Conservation (phyloP, 306 rosid species). For the Mimosa pudica region DNA sequence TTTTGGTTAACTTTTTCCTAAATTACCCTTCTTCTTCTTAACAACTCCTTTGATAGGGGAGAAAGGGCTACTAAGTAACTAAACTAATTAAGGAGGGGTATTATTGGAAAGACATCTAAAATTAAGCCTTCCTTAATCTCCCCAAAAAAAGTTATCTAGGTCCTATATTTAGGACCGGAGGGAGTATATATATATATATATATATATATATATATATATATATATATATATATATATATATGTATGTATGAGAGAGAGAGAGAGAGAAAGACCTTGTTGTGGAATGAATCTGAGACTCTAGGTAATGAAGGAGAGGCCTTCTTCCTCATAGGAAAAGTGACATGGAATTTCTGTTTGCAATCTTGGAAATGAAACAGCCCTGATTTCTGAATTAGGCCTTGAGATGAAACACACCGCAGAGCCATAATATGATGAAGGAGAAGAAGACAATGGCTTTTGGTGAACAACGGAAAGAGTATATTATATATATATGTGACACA, state of each 20-base stretch:
- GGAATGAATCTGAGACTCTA: conserved; percentile 65
- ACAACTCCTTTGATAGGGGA: no score
- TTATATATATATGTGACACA: not conserved
- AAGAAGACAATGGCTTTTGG: conserved; percentile 12
- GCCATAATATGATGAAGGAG: conserved; percentile 53
- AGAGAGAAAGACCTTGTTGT: conserved; percentile 56
- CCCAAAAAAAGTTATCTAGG: no score
- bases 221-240: not conserved
- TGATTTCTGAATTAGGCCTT: conserved; percentile 44
- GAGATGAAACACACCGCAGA: conserved; percentile 37
- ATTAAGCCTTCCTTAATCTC: no score
- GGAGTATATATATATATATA: no score
- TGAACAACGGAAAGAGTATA: not conserved
- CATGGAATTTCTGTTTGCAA: conserved; percentile 41
- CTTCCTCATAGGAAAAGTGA: conserved; percentile 34
- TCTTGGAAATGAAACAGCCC: conserved; percentile 39
- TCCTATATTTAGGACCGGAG: no score
- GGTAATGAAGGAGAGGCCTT: conserved; percentile 29
- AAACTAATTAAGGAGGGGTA: no score
- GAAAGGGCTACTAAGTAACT: no score
- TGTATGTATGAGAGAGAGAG: not conserved
- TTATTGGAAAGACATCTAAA: no score
- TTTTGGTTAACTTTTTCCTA: no score
- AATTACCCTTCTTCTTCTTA: no score
- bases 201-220: no score